Conservation (phyloP, 495 filamentous ascomycete species). For the Chaetomium cochliodes region DNA sequence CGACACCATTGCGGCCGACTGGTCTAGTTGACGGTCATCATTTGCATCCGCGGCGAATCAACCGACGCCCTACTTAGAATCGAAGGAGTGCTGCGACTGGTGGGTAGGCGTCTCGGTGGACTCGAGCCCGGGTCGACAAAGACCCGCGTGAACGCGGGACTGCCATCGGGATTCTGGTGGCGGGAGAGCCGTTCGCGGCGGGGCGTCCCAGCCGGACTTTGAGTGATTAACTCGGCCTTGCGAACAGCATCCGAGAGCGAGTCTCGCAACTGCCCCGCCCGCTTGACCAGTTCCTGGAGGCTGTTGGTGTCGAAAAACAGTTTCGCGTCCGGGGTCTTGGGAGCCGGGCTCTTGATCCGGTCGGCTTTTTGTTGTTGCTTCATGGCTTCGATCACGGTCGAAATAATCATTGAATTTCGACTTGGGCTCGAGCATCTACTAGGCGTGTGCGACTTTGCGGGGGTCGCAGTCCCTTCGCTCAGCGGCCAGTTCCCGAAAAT, state of each 20-base stretch:
- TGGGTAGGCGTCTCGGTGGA: constrained; percentile 46
- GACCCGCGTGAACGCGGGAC: constrained; percentile 62
- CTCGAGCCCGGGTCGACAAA: constrained; percentile 56
- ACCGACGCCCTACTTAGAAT: constrained; percentile 50
- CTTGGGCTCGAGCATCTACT: constrained; percentile 34
- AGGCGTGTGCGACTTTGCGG: constrained; percentile 42
- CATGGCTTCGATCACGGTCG: constrained; percentile 73
- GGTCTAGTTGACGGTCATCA: constrained; percentile 63
- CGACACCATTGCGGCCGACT: not conserved
- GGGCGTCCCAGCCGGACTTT: constrained; percentile 57
- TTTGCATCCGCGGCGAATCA: constrained; percentile 59
- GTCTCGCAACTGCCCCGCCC: constrained; percentile 73
- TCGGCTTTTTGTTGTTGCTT: constrained; percentile 58
- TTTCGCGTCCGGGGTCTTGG: constrained; percentile 60
- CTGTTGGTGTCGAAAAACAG: constrained; percentile 90
- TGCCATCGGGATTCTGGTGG: constrained; percentile 47
- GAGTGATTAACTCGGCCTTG: constrained; percentile 69
- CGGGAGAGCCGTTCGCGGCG: constrained; percentile 31
- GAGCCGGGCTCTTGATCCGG: constrained; percentile 46
- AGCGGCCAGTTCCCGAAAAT: constrained; percentile 56
- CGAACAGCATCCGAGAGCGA: constrained; percentile 73
- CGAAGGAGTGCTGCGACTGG: constrained; percentile 53
- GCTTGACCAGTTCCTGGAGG: constrained; percentile 79
- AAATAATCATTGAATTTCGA: constrained; percentile 62
- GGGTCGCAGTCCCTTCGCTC: constrained; percentile 31